Percentiles rank a stretch among this genome's conserved stretches.
phyloP scores from a whole-genome alignment of 2,329 filamentous ascomycete genomes.

The Sporothrix mexicana region DNA sequence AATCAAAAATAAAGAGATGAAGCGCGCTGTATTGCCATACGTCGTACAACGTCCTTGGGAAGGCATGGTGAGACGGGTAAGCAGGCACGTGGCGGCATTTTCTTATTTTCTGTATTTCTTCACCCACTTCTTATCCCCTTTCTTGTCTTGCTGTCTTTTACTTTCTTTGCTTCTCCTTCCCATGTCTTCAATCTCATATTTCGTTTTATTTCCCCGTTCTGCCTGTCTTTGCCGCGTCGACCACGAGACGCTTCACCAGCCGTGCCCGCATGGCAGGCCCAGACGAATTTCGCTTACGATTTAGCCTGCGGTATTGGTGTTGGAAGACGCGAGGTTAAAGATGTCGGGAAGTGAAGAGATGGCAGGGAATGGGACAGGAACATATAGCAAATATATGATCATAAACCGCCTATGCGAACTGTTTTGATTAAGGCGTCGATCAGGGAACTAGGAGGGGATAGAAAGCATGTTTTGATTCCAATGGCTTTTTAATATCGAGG shows the following conservation, averaged over 20 bases:
- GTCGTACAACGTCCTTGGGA: background rate
- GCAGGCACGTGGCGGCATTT: background rate
- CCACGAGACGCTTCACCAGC: conserved; percentile 8
- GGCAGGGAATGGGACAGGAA: too few species aligned
- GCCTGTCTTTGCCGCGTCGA: background rate
- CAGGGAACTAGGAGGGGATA: background rate
- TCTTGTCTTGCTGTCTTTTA: background rate
- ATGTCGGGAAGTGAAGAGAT: background rate
- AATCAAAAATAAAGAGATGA: conserved; percentile 1
- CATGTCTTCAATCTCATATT: too few species aligned
- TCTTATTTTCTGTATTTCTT: background rate
- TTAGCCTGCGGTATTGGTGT: conserved; percentile 23
- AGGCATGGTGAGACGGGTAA: background rate
- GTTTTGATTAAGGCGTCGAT: background rate
- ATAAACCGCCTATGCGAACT: conserved; percentile 13
- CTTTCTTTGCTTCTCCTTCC: background rate
- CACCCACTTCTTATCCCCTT: background rate
- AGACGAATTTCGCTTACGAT: conserved; percentile 25
- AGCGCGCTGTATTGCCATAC: background rate
- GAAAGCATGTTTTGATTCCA: background rate
- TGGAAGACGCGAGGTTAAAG: conserved; percentile 7
- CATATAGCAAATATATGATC: too few species aligned
- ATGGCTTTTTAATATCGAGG: too few species aligned
- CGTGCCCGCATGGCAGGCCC: background rate
- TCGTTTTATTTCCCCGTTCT: background rate